Evolutionary conservation across 352 stramenopile genomes (phyloP), one percentile per base, ranked within the genome.

Genomic region (Paralagenidium karlingii): DNA sequence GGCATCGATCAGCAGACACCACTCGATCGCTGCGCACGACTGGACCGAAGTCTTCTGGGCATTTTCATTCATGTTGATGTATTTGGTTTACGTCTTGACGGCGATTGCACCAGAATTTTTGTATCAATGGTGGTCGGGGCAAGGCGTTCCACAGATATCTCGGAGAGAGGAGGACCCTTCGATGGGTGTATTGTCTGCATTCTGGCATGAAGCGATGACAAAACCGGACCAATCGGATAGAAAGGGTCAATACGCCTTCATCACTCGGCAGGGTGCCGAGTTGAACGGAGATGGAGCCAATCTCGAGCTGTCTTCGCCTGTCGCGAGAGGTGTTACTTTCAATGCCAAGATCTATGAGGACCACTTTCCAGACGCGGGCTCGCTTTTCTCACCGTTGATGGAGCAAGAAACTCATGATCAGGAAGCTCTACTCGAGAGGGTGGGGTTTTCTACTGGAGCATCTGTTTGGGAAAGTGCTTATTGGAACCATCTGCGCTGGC

Each of bases 401-500:
- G 55, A 51, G 25, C 33, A 31, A 42, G 15, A 33, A 36, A 18
- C 10, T 13, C 12, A 36, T n/a, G 13, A 30, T 27, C 7, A 27
- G 33, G 16, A 18, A 15, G 25, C 34, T 11, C 21, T 13, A 26
- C 15, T 24, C 15, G 16, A 37, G 5, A 33, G 26, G 9, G 38
- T 63, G 0, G 47, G 39, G 3, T 76, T 71, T 26, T 68, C 63
- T 10, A 64, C 47, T 24, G 60, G 63, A 10, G 63, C 53, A 2
- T 41, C 66, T 16, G 55, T 83, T 22, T 34, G 59, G 0, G 39
- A 61, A 30, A 60, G 63, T 43, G 66, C 62, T 11, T 68, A 83
- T 49, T 88, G 70, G 68, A 59, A 71, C 6, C 66, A 88, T 36
- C 46, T 83, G 41, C 63, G 74, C 18, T 88, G 70, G 74, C 63